Base-by-base conservation (phyloP, 2,329 filamentous ascomycete species). In the Aspergillus tamarii region DNA sequence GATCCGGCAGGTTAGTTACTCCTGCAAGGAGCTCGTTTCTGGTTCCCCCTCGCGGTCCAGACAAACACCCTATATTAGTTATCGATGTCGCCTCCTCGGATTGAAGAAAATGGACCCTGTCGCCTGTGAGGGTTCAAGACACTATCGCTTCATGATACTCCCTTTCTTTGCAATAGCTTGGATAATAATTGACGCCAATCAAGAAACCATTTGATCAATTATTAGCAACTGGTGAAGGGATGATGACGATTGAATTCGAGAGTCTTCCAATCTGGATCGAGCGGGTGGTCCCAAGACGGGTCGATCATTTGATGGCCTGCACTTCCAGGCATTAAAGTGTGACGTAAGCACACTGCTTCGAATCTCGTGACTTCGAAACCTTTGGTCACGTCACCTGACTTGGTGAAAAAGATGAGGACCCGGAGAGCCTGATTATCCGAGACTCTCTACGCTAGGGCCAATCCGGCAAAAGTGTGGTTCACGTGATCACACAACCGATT, bases 401-500 rank as follows among this genome's bases (percentile, higher is more conserved):
- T 4, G 19, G 16, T 19, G 11, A 34, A 64, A 41, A 9, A 6
- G 11, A 6, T 10, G 10, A 39, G 32, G 14, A 50, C 10, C 39
- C 59, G 66, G 57, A 60, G 52, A 41, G 28, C 21, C 52, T 26
- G 55, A 62, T 64, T 26, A 57, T 64, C 65, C 65, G 63, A 62
- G 32, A 10, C 1, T 6, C 11, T n/a, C 32, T 19, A 16, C 64
- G 45, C 69, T 69, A 69, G 30, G 16, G 60, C 54, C 3, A 19
- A 64, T 57, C n/a, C 10, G 61, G 60, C 36, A 3, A 66, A 39
- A 21, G 23, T 56, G 2, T 3, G 3, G 3, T 1, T 0, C 74
- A 79, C 74, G 77, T 79, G 76, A 78, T 62, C 78, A 60, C 78
- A 80, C 76, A 78, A 77, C 59, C 70, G 65, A 76, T 75, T 78